phyloP scores from a whole-genome alignment of 768 basidiomycete species.

The Amanita molliuscula region DNA sequence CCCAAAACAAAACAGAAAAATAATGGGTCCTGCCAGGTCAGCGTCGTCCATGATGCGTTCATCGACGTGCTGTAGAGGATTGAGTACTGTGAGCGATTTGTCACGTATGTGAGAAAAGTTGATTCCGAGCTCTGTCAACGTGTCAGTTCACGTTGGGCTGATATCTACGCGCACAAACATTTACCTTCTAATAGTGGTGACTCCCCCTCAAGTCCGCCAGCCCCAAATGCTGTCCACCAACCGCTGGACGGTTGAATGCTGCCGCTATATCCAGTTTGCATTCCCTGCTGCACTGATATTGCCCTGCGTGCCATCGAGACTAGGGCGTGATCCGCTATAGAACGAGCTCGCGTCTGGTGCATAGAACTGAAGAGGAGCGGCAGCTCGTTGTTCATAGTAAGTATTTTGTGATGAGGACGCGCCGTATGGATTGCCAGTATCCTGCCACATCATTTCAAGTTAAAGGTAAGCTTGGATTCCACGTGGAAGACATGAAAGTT shows the following conservation, averaged over 20 bases:
- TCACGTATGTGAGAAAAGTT: slow-evolving; percentile 93
- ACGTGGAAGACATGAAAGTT: slow-evolving; percentile 19
- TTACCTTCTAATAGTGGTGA: slow-evolving; percentile 90
- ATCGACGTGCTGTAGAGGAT: slow-evolving; percentile 76
- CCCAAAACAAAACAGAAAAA: slow-evolving; percentile 93
- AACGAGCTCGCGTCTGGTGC: slow-evolving; percentile 41
- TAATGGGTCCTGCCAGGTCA: slow-evolving; percentile 90
- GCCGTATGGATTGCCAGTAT: slow-evolving; percentile 44
- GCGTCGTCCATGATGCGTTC: slow-evolving; percentile 99
- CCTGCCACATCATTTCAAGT: slow-evolving; percentile 60
- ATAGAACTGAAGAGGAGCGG: slow-evolving; percentile 69
- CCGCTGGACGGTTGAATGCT: slow-evolving; percentile 64
- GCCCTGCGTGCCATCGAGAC: slow-evolving; percentile 62
- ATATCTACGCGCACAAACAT: slow-evolving; percentile 4
- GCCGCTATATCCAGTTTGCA: slow-evolving; percentile 48
- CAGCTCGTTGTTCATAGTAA: slow-evolving; percentile 41
- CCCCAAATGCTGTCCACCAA: slow-evolving; percentile 97
- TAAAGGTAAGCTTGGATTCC: slow-evolving; percentile 9
- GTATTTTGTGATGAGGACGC: slow-evolving; percentile 50
- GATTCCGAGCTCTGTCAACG: slow-evolving; percentile 78
- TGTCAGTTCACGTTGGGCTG: neutral
- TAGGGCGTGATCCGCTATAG: slow-evolving; percentile 62
- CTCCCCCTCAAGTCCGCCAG: slow-evolving; percentile 92
- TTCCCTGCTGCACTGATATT: slow-evolving; percentile 35
- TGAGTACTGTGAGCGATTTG: slow-evolving; percentile 92